phyloP scores from a whole-genome alignment of 805 yeast genomes.

The Saturnispora besseyi region DNA sequence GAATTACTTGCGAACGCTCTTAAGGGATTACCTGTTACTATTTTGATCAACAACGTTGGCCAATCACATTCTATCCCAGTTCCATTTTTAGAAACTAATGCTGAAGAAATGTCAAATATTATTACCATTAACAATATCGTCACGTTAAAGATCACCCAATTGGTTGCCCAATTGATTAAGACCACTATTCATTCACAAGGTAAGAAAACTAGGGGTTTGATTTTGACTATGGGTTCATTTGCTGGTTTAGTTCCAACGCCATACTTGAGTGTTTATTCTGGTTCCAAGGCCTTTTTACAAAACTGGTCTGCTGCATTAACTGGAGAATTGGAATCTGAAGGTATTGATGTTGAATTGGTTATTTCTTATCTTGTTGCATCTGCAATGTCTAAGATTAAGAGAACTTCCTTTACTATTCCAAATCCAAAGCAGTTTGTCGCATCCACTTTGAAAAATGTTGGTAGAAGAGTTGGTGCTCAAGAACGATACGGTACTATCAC shows the following conservation, averaged over 20 bases:
- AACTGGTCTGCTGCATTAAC: slow-evolving; percentile 87
- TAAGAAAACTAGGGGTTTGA: slow-evolving; percentile 51
- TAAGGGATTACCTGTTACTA: slow-evolving; percentile 50
- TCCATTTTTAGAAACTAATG: slow-evolving; percentile 75
- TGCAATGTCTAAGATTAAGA: slow-evolving; percentile 89
- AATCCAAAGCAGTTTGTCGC: slow-evolving; percentile 71
- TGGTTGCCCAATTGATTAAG: slow-evolving; percentile 63
- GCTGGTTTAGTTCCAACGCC: slow-evolving; percentile 95
- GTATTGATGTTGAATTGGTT: slow-evolving; percentile 79
- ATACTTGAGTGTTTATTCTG: slow-evolving; percentile 84
- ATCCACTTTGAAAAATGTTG: slow-evolving; percentile 59
- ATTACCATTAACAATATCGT: slow-evolving; percentile 79
- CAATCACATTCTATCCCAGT: slow-evolving; percentile 92
- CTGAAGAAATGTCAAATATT: slow-evolving; percentile 66
- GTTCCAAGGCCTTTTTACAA: slow-evolving; percentile 92
- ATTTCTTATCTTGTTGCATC: slow-evolving; percentile 87
- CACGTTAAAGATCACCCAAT: slow-evolving; percentile 74
- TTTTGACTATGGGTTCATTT: slow-evolving; percentile 93
- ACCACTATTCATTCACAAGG: slow-evolving; percentile 36
- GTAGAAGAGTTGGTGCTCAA: slow-evolving; percentile 88
- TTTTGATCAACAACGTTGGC: slow-evolving; percentile 89
- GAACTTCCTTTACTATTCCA: slow-evolving; percentile 69
- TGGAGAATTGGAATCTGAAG: slow-evolving; percentile 61
- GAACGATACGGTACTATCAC: slow-evolving; percentile 80
- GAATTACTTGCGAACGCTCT: slow-evolving; percentile 38